Evolutionary conservation across 192 early-diverging fungal species (phyloP).

Genomic region (Coemansia sp.): DNA sequence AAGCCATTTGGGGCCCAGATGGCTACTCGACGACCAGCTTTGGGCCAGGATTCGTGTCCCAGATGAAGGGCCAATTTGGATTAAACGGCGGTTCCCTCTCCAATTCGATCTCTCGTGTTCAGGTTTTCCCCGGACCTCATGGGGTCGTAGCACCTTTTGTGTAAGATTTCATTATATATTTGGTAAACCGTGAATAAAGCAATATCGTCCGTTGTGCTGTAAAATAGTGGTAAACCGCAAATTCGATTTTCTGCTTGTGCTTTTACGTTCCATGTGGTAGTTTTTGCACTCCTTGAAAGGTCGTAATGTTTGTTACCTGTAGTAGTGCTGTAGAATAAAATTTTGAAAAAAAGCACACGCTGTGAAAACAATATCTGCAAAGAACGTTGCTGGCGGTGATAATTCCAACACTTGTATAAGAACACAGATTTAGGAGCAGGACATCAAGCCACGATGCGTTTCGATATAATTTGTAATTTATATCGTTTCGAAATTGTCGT

Average conservation of each 20-base stretch:
- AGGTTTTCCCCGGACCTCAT: conserved; percentile 23
- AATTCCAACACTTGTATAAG: too few species aligned
- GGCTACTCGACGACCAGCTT: conserved; percentile 40
- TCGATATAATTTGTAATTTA: not conserved
- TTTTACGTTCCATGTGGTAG: not conserved
- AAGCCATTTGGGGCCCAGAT: conserved; percentile 41
- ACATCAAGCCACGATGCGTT: too few species aligned
- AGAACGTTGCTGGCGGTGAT: too few species aligned
- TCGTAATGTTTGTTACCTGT: not conserved
- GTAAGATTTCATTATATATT: not conserved
- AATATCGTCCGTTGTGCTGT: too few species aligned
- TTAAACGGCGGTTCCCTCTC: conserved; percentile 33
- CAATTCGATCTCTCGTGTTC: conserved; percentile 38
- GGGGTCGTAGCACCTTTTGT: conserved; percentile 7
- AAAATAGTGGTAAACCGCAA: too few species aligned
- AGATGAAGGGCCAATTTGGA: conserved; percentile 43
- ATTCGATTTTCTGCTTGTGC: too few species aligned
- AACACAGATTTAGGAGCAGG: too few species aligned
- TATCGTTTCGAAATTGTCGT: not conserved
- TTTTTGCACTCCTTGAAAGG: not conserved
- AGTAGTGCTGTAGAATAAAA: too few species aligned
- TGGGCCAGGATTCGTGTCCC: conserved; percentile 45
- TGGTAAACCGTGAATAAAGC: too few species aligned
- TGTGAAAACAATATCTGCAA: too few species aligned
- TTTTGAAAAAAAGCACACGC: too few species aligned